These are phyloP conservation scores for Trametes punicea DNA, from an alignment of 768 basidiomycete genomes.

Conservation along the genomic window DNA sequence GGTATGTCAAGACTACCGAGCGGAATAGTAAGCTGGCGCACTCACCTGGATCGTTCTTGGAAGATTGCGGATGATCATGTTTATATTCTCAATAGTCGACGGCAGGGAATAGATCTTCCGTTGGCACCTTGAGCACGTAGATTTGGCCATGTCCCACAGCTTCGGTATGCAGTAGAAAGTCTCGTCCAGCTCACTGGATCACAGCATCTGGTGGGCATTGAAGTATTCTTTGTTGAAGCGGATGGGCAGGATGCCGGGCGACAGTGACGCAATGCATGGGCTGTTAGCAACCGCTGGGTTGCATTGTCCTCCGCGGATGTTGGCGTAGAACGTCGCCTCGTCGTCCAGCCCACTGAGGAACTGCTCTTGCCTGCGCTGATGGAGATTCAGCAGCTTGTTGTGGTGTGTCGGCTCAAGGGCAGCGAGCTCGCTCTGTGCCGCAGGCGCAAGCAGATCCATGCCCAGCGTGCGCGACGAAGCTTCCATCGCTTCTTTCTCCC, in stretches of 20 bases:
- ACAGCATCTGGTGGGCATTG: too few relatives aligned
- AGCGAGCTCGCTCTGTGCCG: constrained; percentile 32
- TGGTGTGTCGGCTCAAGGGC: constrained; percentile 35
- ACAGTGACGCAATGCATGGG: constrained; percentile 13
- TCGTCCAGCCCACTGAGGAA: constrained; percentile 38
- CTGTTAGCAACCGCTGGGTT: neutral
- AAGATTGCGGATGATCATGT: constrained; percentile 14
- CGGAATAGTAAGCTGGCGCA: neutral
- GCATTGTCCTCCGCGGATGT: constrained; percentile 11
- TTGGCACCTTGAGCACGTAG: constrained; percentile 20
- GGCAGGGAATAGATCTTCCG: constrained; percentile 17
- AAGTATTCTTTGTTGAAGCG: too few relatives aligned
- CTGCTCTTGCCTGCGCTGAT: constrained; percentile 37
- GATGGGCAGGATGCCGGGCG: too few relatives aligned
- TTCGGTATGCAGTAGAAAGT: constrained; percentile 2
- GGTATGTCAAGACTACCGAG: neutral
- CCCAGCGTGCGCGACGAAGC: constrained; percentile 42
- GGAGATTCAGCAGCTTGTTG: constrained; percentile 39
- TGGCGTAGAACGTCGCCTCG: constrained; percentile 34
- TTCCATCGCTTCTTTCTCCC: constrained; percentile 42
- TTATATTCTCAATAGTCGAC: constrained; percentile 18
- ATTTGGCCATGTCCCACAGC: constrained; percentile 7
- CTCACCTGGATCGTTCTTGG: constrained; percentile 21
- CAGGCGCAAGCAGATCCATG: constrained; percentile 37
- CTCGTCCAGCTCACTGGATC: neutral